Evolutionary conservation across 345 rosid species (phyloP).

Genomic region (Jatropha curcas): DNA sequence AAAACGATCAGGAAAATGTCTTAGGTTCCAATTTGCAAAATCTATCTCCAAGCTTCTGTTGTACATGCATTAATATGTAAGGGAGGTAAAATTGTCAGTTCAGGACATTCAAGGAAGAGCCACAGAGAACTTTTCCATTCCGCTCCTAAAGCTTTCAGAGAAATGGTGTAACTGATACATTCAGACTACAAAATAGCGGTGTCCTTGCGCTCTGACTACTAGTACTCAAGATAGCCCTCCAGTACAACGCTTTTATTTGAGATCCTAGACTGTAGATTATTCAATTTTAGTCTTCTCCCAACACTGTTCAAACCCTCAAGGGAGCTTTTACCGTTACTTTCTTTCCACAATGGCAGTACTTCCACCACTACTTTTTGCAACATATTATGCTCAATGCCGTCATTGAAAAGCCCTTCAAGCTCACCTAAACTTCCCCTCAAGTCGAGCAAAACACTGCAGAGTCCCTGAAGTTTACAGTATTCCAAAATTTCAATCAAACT

Average conservation of each 20-base stretch:
- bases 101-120: neutral
- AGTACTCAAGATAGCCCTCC: constrained; percentile 51
- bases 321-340: constrained; percentile 18
- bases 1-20: neutral
- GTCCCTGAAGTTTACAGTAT: constrained; percentile 49
- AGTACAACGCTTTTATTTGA: constrained; percentile 48
- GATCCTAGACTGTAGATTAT: constrained; percentile 45
- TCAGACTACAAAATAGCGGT: neutral
- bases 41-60: neutral
- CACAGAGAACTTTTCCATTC: neutral
- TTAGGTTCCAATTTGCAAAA: neutral
- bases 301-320: constrained; percentile 28
- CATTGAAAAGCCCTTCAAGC: constrained; percentile 53
- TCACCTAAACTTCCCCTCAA: constrained; percentile 49
- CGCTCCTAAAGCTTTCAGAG: neutral
- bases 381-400: constrained; percentile 46
- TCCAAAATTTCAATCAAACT: constrained; percentile 51
- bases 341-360: constrained; percentile 62
- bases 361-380: constrained; percentile 60
- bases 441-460: constrained; percentile 66
- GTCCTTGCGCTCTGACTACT: neutral
- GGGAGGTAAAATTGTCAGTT: neutral
- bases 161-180: neutral
- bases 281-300: constrained; percentile 40
- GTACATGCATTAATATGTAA: no score